phyloP scores from a whole-genome alignment of 1,284 basidiomycete species.

The Tylopilus orsonianus region DNA sequence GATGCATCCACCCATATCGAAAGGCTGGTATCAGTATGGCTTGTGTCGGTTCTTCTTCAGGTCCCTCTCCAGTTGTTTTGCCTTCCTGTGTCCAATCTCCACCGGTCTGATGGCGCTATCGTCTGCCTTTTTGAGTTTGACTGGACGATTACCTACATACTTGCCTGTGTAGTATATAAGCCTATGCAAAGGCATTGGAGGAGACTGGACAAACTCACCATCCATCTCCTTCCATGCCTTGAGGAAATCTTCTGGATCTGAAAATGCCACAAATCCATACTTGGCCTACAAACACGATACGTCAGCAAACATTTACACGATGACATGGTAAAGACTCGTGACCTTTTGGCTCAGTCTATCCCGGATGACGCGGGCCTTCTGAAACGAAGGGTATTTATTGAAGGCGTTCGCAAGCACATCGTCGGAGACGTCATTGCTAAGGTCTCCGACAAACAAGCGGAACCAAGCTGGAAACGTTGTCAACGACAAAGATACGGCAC shows the following conservation, averaged over 20 bases:
- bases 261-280: conserved; percentile 97
- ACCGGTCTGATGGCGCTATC: conserved; percentile 82
- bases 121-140: conserved; percentile 89
- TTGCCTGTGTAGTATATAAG: conserved; percentile 61
- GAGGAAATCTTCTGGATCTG: conserved; percentile 97
- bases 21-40: conserved; percentile 52
- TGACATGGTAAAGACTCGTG: conserved; percentile 6
- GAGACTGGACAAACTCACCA: conserved; percentile 51
- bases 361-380: conserved; percentile 92
- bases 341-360: conserved; percentile 91
- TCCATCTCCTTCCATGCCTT: conserved; percentile 99
- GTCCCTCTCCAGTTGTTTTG: conserved; percentile 76
- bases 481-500: neutral
- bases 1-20: conserved; percentile 8
- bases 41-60: conserved; percentile 80
- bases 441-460: conserved; percentile 95
- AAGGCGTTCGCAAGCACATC: conserved; percentile 92
- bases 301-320: neutral
- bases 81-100: conserved; percentile 90
- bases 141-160: conserved; percentile 93
- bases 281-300: conserved; percentile 65
- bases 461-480: conserved; percentile 79
- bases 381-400: conserved; percentile 88
- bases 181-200: conserved; percentile 3
- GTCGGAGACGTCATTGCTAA: conserved; percentile 98